These are phyloP conservation scores for Suzukiozyma palmioleophila DNA, from an alignment of 1,139 yeast genomes.

Conservation along the genomic window DNA sequence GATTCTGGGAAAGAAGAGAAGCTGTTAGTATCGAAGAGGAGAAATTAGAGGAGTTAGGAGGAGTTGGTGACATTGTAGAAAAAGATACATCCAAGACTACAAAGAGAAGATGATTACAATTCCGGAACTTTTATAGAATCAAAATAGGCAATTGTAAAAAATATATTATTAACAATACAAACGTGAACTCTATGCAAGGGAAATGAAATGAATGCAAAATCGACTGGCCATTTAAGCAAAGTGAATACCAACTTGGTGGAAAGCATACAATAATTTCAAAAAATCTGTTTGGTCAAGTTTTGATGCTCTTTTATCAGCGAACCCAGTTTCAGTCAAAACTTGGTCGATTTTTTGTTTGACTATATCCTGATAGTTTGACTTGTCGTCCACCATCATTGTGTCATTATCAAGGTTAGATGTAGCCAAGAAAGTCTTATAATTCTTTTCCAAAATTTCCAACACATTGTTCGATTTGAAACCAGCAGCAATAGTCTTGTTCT, in stretches of 20 bases:
- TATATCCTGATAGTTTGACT: constrained; percentile 35
- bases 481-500: constrained; percentile 88
- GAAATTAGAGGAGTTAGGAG: constrained; percentile 82
- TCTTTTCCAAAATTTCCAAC: constrained; percentile 79
- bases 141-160: constrained; percentile 3
- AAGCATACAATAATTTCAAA: constrained; percentile 79
- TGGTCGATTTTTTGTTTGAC: constrained; percentile 57
- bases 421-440: constrained; percentile 78
- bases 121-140: constrained; percentile 3
- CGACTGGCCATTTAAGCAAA: constrained; percentile 56
- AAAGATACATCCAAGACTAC: constrained; percentile 51
- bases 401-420: constrained; percentile 48
- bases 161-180: constrained; percentile 4
- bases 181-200: constrained; percentile 4
- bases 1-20: constrained; percentile 99
- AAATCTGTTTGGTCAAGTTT: constrained; percentile 95
- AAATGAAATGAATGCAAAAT: constrained; percentile 5
- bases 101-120: constrained; percentile 34
- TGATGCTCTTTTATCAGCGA: constrained; percentile 84
- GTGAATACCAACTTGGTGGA: constrained; percentile 96
- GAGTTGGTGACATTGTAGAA: constrained; percentile 87
- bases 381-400: constrained; percentile 51
- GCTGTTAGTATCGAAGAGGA: constrained; percentile 87
- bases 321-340: constrained; percentile 75
- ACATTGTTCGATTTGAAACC: constrained; percentile 85